Conservation (phyloP, 2,329 filamentous ascomycete genomes). For the Penicillium sp. region DNA sequence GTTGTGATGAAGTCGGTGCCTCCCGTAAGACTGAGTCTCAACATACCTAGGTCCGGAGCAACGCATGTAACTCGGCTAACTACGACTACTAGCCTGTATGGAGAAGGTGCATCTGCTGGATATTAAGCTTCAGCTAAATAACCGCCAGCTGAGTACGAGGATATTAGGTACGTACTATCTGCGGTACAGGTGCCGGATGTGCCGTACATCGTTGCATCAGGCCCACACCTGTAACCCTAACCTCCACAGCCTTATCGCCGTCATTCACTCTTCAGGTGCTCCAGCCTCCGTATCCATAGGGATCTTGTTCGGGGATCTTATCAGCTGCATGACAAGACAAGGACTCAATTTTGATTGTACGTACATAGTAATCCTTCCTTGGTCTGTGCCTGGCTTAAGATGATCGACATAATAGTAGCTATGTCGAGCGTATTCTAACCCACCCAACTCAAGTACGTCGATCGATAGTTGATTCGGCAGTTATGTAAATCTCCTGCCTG, state of each 20-base stretch:
- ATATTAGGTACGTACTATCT: background rate
- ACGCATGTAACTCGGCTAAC: too few relatives aligned
- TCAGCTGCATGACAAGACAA: background rate
- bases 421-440: background rate
- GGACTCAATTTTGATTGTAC: background rate
- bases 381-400: background rate
- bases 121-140: too few relatives aligned
- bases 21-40: too few relatives aligned
- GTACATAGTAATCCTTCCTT: background rate
- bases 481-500: background rate
- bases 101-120: too few relatives aligned
- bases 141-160: too few relatives aligned
- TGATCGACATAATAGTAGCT: background rate
- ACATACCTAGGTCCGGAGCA: too few relatives aligned
- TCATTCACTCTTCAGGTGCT: background rate
- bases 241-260: background rate
- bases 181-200: background rate
- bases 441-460: background rate
- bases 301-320: background rate
- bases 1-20: too few relatives aligned
- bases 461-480: background rate
- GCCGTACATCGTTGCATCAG: background rate
- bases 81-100: too few relatives aligned
- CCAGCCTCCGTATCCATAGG: too few relatives aligned
- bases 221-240: background rate